Base-by-base conservation (phyloP, 441 rosid species). In the Mallotus japonicus region DNA sequence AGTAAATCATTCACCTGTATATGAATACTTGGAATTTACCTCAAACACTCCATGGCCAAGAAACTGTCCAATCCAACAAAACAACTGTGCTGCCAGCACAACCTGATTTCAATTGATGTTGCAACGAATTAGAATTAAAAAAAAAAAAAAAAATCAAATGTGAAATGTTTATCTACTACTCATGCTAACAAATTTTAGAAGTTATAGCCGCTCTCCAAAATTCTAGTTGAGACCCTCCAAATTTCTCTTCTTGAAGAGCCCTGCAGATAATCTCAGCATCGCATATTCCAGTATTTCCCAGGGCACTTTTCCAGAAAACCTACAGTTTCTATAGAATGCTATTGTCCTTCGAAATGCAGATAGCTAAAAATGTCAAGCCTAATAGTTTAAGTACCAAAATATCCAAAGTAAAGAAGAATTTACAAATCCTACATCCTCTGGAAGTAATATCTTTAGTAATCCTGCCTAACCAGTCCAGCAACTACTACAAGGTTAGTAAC, bases 31-130 rank as follows among this genome's bases (percentile, higher is more conserved):
- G 46, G 64, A 15, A 40, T 67, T 40, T 60, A 89, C 98, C 96
- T 94, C 98, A 51, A 89, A 94, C 67, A 92, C 67, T 13, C 93
- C 95, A 71, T 94, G 98, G 71, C 97, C 98, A 7, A 93, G 50
- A 77, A 88, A 87, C 82, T 90, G 98, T 57, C 91, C 91, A 0
- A 78, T 86, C 97, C 96, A 90, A 81, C 95, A 90, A 64, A 87
- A 22, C 68, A 92, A 60, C 77, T 94, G 92, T 78, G 92, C 79
- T 44, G 67, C 95, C 22, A 88, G 76, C 57, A 84, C 98, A 74
- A 88, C 91, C 98, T 94, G 86, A 42, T 70, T 66, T 62, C 42
- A 44, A 70, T 47, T 50, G 53, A 70, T 24, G 20, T 51, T 16
- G 16, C 20, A 69, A 47, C 28, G 63, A 42, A 28, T 49, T 68